Percentiles rank a stretch among this genome's conserved stretches.
Evolutionary conservation across 2,329 filamentous ascomycete genomes (phyloP).

Genomic region (Chalaropsis ovoidea): DNA sequence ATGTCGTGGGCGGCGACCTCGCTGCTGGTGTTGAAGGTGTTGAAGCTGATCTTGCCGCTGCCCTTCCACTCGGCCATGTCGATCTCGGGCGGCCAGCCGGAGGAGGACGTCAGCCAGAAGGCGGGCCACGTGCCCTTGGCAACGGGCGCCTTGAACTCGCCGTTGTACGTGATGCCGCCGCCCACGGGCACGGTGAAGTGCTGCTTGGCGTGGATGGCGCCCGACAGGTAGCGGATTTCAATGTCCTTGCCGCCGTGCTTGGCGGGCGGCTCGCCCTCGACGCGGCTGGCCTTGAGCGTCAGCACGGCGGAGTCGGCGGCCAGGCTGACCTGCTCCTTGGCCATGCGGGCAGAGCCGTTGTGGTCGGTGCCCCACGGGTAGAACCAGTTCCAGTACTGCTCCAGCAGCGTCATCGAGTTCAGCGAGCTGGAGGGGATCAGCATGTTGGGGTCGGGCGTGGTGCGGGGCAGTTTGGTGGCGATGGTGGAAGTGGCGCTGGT

Average conservation of each 20-base stretch:
- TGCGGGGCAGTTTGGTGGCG: constrained; percentile 26
- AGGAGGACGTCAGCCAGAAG: constrained; percentile 47
- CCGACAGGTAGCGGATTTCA: constrained; percentile 44
- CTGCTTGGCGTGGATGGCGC: constrained; percentile 36
- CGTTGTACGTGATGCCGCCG: constrained; percentile 37
- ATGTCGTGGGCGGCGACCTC: constrained; percentile 41
- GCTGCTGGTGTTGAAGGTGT: constrained; percentile 44
- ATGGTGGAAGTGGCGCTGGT: not conserved
- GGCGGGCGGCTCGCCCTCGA: constrained; percentile 35
- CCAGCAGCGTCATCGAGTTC: constrained; percentile 30
- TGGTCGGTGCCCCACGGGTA: constrained; percentile 48
- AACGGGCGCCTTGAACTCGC: constrained; percentile 36
- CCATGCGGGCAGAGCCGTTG: constrained; percentile 49
- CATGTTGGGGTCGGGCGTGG: constrained; percentile 32
- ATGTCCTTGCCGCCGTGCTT: constrained; percentile 34
- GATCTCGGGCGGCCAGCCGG: constrained; percentile 50
- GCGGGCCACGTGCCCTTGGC: constrained; percentile 46
- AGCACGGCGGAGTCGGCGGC: constrained; percentile 37
- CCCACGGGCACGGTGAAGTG: constrained; percentile 34
- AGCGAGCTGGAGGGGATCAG: constrained; percentile 26
- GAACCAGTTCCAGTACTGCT: constrained; percentile 41
- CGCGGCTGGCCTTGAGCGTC: constrained; percentile 36
- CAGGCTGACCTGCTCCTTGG: constrained; percentile 38
- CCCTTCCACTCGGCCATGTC: constrained; percentile 54
- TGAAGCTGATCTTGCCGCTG: constrained; percentile 46